Evolutionary conservation across 2,329 filamentous ascomycete genomes (phyloP), one percentile per base, ranked within the genome.

Genomic region (Esteya vermicola): DNA sequence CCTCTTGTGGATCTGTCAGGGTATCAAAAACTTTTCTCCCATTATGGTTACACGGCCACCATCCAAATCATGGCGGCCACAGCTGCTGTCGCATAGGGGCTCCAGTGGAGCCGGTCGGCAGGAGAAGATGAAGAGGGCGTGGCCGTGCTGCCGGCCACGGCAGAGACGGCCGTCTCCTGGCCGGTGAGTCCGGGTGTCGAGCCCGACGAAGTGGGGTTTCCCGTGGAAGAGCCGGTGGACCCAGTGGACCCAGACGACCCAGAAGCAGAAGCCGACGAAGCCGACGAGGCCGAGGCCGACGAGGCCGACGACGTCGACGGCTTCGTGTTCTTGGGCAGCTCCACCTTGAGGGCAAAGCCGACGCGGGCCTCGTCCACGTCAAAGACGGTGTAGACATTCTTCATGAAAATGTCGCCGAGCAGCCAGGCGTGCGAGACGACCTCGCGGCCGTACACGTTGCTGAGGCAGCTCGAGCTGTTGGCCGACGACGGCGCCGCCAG

Each of bases 311-410:
- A 7, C 25, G 25, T 26, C 26, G 26, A 7, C 6, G 26, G n/a
- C 26, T 10, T 28, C 26, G 26, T 7, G 10, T 28, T 28, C 10
- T 14, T 28, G 26, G 26, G n/a, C n/a, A n/a, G n/a, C n/a, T n/a
- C n/a, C n/a, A n/a, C 26, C 26, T 28, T 28, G 22, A 28, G 21
- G 16, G 18, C 18, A 33, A 19, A 22, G 22, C 79, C 81, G 47
- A 86, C 73, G 38, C 69, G 70, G 33, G 57, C 59, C 47, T 75
- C 53, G 46, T 89, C 85, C 39, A 73, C 74, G 55, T 94, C 86
- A 54, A 93, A 93, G 20, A 91, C 78, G 2, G 75, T 67, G 54
- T 93, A 93, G 14, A 93, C 85, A 50, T 93, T 93, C 63, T 93
- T 93, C 45, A 94, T 60, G 51, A 93, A 93, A 1, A 81, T 74